Evolutionary conservation across 163 green algal genomes (phyloP), one percentile per base, ranked within the genome.

Genomic region (Scenedesmus sp.): DNA sequence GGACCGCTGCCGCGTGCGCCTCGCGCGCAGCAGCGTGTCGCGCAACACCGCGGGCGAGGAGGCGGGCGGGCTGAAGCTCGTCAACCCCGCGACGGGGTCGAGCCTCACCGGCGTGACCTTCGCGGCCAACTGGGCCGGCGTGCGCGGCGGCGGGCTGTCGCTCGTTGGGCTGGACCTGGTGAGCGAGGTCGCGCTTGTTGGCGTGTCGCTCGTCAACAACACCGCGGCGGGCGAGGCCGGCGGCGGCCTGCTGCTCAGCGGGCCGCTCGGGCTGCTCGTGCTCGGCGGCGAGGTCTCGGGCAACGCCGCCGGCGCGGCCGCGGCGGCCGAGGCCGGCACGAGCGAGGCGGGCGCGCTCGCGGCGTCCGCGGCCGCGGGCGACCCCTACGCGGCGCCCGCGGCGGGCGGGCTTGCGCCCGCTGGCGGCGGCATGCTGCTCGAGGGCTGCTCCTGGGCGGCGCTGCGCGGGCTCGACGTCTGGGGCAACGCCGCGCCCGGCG

Each of bases 401-500:
- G 33, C 34, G 29, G 60, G 24, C 20, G 36, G 51, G 6, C 26
- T 82, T 36, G 20, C 34, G 3, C 54, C 65, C 22, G 64, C 44
- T 39, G 75, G 64, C 17, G 75, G 75, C 11, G 75, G 51, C 13
- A 14, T 64, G 64, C 64, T 83, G 20, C 17, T 75, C 3, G 74
- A 75, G 22, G 74, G 36, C 29, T 64, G 47, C 64, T 26, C 45
- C 44, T 70, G 65, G 51, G 44, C 54, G 29, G 42, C 44, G 20
- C 34, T 83, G 54, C 63, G 39, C 24, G 63, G 39, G 28, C 48
- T 67, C 2, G 63, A 67, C 28, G 62, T 81, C 7, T 63, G 50
- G 36, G 74, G 74, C 50, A 81, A 81, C 47, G 74, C 74, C 20
- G 74, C 74, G 26, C 51, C 62, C n/a, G 62, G 31, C 20, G 62